phyloP scores from a whole-genome alignment of 345 rosid species.

The Conringia planisiliqua region DNA sequence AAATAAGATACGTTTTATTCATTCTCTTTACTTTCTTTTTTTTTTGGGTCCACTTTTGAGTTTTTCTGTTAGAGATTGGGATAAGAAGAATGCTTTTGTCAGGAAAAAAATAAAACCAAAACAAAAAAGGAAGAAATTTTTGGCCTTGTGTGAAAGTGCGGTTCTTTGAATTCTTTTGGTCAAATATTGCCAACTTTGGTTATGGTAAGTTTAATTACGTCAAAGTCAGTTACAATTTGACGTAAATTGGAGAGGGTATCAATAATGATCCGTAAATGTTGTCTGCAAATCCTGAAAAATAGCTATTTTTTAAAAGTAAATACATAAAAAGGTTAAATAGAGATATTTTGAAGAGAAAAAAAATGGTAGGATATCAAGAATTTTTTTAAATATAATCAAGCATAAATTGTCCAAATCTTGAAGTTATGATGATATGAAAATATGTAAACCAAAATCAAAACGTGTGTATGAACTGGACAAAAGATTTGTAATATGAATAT shows the following conservation, averaged over 20 bases:
- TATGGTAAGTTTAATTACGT: not conserved
- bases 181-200: not conserved
- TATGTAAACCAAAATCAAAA: not conserved
- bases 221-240: not conserved
- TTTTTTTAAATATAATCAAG: not conserved
- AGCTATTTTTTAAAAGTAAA: not conserved
- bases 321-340: not conserved
- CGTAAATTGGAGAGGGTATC: not conserved
- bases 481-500: not conserved
- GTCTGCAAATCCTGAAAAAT: not conserved
- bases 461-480: not conserved
- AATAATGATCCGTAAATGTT: not conserved
- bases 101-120: not conserved
- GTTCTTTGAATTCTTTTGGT: conserved; percentile 4
- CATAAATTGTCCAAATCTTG: not conserved
- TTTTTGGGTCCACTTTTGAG: not conserved
- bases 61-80: not conserved
- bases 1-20: not conserved
- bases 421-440: not conserved
- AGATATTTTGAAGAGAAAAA: not conserved
- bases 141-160: not conserved
- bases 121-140: not conserved
- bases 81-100: not conserved
- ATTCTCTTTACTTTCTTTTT: not conserved
- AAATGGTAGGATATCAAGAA: not conserved